A percentile compares a stretch with the other conserved stretches of the same genome.
phyloP scores from a whole-genome alignment of 2,329 filamentous ascomycete species.

The Rhinocladiella similis region DNA sequence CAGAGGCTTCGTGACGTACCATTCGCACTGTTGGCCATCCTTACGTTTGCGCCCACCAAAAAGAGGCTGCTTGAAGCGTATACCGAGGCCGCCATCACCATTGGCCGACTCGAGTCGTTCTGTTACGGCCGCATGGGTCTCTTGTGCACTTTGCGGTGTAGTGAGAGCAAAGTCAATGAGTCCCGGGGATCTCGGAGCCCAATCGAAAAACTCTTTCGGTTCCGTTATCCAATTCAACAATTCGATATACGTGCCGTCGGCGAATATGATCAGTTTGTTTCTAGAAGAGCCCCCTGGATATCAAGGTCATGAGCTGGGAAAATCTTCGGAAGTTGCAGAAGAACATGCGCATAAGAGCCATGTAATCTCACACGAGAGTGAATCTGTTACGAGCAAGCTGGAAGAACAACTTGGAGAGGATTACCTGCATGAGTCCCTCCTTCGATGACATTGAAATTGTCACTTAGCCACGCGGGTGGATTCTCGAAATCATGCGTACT shows the following conservation, averaged over 20 bases:
- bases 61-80: slow-evolving; percentile 21
- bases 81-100: slow-evolving; percentile 22
- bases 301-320: background rate
- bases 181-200: slow-evolving; percentile 27
- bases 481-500: slow-evolving; percentile 27
- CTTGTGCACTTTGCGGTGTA: slow-evolving; percentile 21
- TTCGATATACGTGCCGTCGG: slow-evolving; percentile 31
- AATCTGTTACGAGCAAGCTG: background rate
- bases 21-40: slow-evolving; percentile 26
- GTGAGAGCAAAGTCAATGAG: slow-evolving; percentile 32
- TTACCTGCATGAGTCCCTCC: slow-evolving; percentile 28
- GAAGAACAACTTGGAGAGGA: background rate
- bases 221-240: slow-evolving; percentile 30
- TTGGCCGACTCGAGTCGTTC: slow-evolving; percentile 7
- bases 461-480: slow-evolving; percentile 27
- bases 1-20: slow-evolving; percentile 24
- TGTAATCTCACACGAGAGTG: too few species aligned
- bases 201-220: slow-evolving; percentile 27
- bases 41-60: slow-evolving; percentile 26
- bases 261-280: slow-evolving; percentile 32
- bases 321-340: background rate
- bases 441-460: slow-evolving; percentile 31
- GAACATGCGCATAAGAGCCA: background rate
- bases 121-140: slow-evolving; percentile 19
- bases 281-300: slow-evolving; percentile 25